Conservation (phyloP, 2,329 filamentous ascomycete genomes). For the Pleurostoma richardsiae region DNA sequence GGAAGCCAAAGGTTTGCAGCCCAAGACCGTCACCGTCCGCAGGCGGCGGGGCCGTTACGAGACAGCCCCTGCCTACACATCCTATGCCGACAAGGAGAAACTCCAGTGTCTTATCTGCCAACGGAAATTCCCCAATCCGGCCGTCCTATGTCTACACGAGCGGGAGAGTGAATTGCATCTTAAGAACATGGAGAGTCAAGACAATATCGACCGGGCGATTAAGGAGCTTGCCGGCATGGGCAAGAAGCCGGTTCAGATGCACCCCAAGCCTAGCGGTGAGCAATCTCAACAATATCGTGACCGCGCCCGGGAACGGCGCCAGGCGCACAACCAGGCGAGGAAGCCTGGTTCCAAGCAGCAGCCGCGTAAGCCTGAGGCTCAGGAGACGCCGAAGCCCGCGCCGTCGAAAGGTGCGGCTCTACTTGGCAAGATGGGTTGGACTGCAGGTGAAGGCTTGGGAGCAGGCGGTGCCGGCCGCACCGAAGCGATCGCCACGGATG, state of each 20-base stretch:
- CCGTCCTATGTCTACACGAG: slow-evolving; percentile 37
- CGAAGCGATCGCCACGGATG: slow-evolving; percentile 57
- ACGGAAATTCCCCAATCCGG: slow-evolving; percentile 31
- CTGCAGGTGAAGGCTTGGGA: slow-evolving; percentile 58
- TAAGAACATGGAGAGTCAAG: slow-evolving; percentile 20
- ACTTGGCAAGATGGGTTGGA: slow-evolving; percentile 71
- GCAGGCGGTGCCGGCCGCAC: slow-evolving; percentile 58
- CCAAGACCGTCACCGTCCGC: slow-evolving; percentile 17
- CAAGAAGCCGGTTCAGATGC: slow-evolving; percentile 24
- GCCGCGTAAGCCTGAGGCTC: slow-evolving; percentile 14
- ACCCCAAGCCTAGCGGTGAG: slow-evolving; percentile 11
- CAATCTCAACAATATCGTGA: slow-evolving; percentile 51
- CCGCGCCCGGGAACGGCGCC: slow-evolving; percentile 61
- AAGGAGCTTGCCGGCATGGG: slow-evolving; percentile 15
- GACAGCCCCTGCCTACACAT: slow-evolving; percentile 37
- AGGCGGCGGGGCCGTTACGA: slow-evolving; percentile 19
- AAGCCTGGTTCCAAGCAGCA: slow-evolving; percentile 39
- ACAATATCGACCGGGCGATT: slow-evolving; percentile 21
- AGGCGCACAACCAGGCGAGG: slow-evolving; percentile 56
- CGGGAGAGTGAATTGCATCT: slow-evolving; percentile 37
- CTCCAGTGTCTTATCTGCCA: slow-evolving; percentile 34
- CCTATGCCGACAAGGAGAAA: slow-evolving; percentile 49
- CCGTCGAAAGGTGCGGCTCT: slow-evolving; percentile 59
- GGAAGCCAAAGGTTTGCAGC: slow-evolving; percentile 12
- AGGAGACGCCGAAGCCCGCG: slow-evolving; percentile 21